Evolutionary conservation across 2,329 filamentous ascomycete species (phyloP).

Genomic region (Aspergillus sp.): DNA sequence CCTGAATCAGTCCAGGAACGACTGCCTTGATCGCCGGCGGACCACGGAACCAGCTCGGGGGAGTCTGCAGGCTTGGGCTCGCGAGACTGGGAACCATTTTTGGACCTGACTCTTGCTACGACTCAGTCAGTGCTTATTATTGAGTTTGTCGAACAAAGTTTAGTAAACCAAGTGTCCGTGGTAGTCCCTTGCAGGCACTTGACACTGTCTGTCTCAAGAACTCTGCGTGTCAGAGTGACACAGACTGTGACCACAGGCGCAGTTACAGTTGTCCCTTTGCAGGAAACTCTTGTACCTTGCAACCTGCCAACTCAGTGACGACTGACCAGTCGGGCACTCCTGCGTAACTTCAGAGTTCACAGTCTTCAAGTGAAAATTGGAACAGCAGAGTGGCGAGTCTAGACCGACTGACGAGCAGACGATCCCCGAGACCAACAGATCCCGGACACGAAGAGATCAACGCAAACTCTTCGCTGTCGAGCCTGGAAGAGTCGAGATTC

Average conservation of each 20-base stretch:
- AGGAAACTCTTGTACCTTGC: background rate
- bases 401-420: background rate
- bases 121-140: background rate
- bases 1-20: background rate
- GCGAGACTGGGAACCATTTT: background rate
- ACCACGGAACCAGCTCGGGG: background rate
- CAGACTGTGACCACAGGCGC: background rate
- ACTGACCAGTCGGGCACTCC: background rate
- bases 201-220: background rate
- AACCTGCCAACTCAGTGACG: background rate
- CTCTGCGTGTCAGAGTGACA: background rate
- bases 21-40: background rate
- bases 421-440: background rate
- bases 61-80: too few species aligned
- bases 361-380: background rate
- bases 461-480: background rate
- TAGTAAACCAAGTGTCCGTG: background rate
- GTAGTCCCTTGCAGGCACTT: background rate
- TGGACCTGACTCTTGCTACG: background rate
- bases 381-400: background rate
- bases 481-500: background rate
- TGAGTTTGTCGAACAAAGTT: constrained; percentile 1
- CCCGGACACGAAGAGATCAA: background rate
- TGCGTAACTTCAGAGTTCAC: background rate
- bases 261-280: background rate